These are phyloP conservation scores for Taphrina flavorubra DNA, from an alignment of 1,139 yeast species.

Conservation along the genomic window DNA sequence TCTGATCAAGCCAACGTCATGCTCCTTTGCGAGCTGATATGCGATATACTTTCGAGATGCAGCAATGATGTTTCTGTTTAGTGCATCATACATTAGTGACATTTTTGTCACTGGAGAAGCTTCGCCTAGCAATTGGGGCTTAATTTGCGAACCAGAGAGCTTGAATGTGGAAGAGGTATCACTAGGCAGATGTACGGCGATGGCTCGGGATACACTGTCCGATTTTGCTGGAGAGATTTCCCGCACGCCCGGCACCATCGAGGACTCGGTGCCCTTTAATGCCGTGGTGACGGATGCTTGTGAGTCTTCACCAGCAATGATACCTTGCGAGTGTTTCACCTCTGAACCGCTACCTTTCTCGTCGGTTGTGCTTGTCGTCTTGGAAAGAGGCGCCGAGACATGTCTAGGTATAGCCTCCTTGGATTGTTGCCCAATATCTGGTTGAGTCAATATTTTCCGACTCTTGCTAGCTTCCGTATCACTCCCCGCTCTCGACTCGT, in stretches of 20 bases:
- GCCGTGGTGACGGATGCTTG: background rate
- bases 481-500: background rate
- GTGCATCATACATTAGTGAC: slow-evolving; percentile 2
- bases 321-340: background rate
- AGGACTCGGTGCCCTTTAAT: background rate
- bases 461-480: background rate
- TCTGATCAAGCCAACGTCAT: slow-evolving; percentile 4
- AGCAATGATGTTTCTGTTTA: slow-evolving; percentile 19
- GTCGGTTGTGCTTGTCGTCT: background rate
- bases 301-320: background rate
- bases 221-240: background rate
- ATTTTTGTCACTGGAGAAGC: slow-evolving; percentile 16
- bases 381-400: background rate
- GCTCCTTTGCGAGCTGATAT: slow-evolving; percentile 13
- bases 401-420: background rate
- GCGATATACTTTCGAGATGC: slow-evolving; percentile 28
- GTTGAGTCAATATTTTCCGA: background rate
- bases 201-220: background rate
- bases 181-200: slow-evolving; percentile 8
- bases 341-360: background rate
- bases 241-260: background rate
- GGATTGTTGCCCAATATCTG: background rate
- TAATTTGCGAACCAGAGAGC: background rate
- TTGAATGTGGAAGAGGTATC: slow-evolving; percentile 13
- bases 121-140: background rate